Evolutionary conservation across 108 stramenopile genomes (phyloP).

Genomic region (Cylindrotheca closterium): DNA sequence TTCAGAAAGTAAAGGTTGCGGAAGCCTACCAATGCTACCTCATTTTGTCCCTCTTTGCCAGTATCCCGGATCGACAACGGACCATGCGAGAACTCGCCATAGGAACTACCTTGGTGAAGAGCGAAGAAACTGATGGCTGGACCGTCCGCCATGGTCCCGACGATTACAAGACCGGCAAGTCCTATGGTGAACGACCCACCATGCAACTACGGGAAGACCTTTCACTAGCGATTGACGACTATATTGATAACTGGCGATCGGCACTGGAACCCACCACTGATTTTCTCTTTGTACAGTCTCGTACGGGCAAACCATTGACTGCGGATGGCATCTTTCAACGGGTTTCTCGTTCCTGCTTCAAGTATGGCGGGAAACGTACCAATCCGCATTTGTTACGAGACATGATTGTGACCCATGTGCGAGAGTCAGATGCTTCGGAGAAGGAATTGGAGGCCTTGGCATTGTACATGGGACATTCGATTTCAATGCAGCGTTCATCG

Average conservation of each 20-base stretch:
- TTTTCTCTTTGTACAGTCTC: conserved; percentile 62
- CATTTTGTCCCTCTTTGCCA: conserved; percentile 75
- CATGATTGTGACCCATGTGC: conserved; percentile 85
- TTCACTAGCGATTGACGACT: conserved; percentile 74
- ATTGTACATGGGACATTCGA: conserved; percentile 85
- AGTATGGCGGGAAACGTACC: conserved; percentile 74
- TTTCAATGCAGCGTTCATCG: conserved; percentile 81
- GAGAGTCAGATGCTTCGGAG: conserved; percentile 78
- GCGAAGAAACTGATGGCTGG: conserved; percentile 42
- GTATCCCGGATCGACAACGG: conserved; percentile 82
- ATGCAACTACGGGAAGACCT: conserved; percentile 54
- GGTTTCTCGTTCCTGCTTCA: conserved; percentile 69
- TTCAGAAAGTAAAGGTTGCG: conserved; percentile 39
- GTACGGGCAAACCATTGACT: conserved; percentile 76
- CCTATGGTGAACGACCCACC: conserved; percentile 81
- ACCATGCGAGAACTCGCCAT: conserved; percentile 82
- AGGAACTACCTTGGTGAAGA: conserved; percentile 59
- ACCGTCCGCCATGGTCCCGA: conserved; percentile 71
- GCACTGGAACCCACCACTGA: conserved; percentile 48
- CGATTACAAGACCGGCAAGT: conserved; percentile 83
- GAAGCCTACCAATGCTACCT: conserved; percentile 69
- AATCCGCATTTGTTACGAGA: conserved; percentile 84
- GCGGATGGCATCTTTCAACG: conserved; percentile 70
- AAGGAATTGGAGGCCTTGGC: conserved; percentile 85
- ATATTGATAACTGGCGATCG: conserved; percentile 67